Conservation (phyloP, 306 rosid genomes). For the Cucumis melo region DNA sequence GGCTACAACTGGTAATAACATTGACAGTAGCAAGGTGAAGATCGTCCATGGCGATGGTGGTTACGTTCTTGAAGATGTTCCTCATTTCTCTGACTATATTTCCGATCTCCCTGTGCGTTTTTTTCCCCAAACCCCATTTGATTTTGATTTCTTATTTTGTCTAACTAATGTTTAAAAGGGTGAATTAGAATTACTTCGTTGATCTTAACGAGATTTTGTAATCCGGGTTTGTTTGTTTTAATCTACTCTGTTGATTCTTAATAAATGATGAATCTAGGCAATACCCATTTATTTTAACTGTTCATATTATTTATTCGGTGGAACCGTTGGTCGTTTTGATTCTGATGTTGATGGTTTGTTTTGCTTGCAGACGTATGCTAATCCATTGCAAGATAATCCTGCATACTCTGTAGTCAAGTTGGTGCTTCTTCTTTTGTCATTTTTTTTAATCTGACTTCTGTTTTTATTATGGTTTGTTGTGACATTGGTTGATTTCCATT, state of each 20-base stretch:
- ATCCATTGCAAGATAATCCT: constrained; percentile 88
- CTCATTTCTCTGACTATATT: constrained; percentile 43
- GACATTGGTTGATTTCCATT: neutral
- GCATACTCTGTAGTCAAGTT: constrained; percentile 93
- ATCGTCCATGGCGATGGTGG: constrained; percentile 30
- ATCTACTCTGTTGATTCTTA: neutral
- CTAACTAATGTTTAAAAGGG: neutral
- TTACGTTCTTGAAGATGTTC: constrained; percentile 52
- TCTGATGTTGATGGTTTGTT: constrained; percentile 3
- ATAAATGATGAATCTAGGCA: neutral
- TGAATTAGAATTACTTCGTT: neutral
- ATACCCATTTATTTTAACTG: neutral
- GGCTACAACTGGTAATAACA: constrained; percentile 4
- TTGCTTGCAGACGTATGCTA: constrained; percentile 46
- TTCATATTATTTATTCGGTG: neutral
- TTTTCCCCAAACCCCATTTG: neutral
- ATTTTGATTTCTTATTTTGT: neutral
- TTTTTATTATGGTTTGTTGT: neutral
- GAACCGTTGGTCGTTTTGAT: neutral
- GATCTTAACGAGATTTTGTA: neutral
- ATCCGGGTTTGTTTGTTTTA: neutral
- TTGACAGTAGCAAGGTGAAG: constrained; percentile 14
- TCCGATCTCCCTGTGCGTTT: constrained; percentile 28
- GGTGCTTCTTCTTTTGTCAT: constrained; percentile 5
- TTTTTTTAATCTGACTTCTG: neutral